phyloP scores from a whole-genome alignment of 345 rosid species.

The Pelargonium nanum region DNA sequence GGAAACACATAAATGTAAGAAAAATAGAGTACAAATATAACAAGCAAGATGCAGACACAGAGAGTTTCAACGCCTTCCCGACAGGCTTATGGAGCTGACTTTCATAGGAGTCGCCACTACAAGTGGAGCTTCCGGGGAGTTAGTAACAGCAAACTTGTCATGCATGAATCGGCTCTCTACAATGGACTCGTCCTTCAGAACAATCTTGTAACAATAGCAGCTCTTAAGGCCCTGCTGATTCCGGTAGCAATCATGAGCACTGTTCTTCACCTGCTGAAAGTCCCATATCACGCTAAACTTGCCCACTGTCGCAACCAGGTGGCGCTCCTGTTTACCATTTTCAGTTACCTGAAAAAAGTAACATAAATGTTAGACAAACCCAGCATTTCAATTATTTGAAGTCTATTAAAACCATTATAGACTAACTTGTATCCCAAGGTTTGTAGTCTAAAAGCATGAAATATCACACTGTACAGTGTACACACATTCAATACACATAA shows the following conservation, averaged over 20 bases:
- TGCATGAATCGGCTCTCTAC: conserved; percentile 96
- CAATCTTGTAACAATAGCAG: conserved; percentile 88
- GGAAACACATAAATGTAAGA: too few relatives aligned
- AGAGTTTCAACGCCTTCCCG: conserved; percentile 47
- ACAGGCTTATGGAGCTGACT: conserved; percentile 89
- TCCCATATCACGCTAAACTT: conserved; percentile 97
- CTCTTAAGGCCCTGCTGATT: conserved; percentile 93
- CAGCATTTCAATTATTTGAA: neutral
- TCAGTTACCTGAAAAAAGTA: conserved; percentile 60
- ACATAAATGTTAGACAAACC: neutral
- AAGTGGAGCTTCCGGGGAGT: conserved; percentile 90
- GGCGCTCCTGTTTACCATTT: conserved; percentile 86
- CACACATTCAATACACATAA: too few relatives aligned
- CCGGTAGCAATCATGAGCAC: conserved; percentile 64
- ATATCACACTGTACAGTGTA: too few relatives aligned
- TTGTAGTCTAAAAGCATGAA: too few relatives aligned
- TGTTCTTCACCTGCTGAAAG: conserved; percentile 91
- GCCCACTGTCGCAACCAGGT: conserved; percentile 81
- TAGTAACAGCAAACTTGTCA: conserved; percentile 52
- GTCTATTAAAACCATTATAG: neutral
- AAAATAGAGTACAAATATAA: too few relatives aligned
- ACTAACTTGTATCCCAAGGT: too few relatives aligned
- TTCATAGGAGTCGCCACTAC: conserved; percentile 93
- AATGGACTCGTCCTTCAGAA: conserved; percentile 85
- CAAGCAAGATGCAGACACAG: too few relatives aligned